Evolutionary conservation across 1,139 yeast species (phyloP).

Genomic region (Tardiomyces blankii): DNA sequence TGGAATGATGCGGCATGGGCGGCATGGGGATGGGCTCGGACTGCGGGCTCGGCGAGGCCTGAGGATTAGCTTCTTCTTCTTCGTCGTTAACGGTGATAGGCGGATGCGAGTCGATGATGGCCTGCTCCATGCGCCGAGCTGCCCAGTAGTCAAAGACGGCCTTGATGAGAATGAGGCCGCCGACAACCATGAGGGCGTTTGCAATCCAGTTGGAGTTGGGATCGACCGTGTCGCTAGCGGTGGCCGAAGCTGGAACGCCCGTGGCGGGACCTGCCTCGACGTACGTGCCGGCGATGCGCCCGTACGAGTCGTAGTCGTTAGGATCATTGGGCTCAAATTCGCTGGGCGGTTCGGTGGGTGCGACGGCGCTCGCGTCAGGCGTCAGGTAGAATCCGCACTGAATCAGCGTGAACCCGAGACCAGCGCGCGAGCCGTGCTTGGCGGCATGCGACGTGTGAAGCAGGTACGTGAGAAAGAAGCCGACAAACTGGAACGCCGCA

Average conservation of each 20-base stretch:
- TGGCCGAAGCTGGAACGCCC: slow-evolving; percentile 20
- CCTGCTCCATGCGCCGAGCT: slow-evolving; percentile 64
- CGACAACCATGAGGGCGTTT: slow-evolving; percentile 53
- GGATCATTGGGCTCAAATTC: slow-evolving; percentile 28
- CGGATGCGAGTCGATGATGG: slow-evolving; percentile 32
- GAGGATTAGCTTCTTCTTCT: background rate
- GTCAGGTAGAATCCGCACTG: slow-evolving; percentile 65
- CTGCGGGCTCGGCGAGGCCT: too few species aligned
- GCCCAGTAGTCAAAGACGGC: slow-evolving; percentile 60
- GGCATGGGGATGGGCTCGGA: too few species aligned
- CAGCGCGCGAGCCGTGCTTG: slow-evolving; percentile 89
- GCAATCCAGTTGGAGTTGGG: slow-evolving; percentile 27
- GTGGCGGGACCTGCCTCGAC: slow-evolving; percentile 31
- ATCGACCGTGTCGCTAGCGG: slow-evolving; percentile 9
- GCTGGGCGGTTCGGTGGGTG: slow-evolving; percentile 30
- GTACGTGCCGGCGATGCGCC: slow-evolving; percentile 4
- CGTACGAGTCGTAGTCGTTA: slow-evolving; percentile 25
- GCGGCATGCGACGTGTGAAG: slow-evolving; percentile 97
- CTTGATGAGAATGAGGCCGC: slow-evolving; percentile 52
- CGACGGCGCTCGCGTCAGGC: slow-evolving; percentile 33
- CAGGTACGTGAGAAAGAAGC: slow-evolving; percentile 80
- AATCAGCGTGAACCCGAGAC: slow-evolving; percentile 77
- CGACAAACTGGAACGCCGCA: slow-evolving; percentile 85
- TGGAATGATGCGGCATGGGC: too few species aligned
- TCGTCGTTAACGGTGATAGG: background rate